phyloP scores from a whole-genome alignment of 352 stramenopile species.

The Nothophytophthora sp. region DNA sequence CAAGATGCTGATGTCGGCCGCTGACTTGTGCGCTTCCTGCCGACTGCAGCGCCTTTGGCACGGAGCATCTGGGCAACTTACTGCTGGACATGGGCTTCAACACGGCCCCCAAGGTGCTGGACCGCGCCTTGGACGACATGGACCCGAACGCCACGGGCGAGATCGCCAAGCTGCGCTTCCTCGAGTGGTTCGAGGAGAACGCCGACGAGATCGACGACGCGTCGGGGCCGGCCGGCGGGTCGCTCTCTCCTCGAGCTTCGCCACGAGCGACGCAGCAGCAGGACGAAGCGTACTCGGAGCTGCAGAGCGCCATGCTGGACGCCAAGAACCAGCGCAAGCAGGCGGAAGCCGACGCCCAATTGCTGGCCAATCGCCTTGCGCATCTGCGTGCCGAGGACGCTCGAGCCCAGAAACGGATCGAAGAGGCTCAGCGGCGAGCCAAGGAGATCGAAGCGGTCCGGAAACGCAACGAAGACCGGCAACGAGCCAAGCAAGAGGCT shows the following conservation, averaged over 20 bases:
- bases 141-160: slow-evolving; percentile 67
- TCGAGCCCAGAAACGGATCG: slow-evolving; percentile 60
- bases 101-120: slow-evolving; percentile 43
- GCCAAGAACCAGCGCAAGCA: slow-evolving; percentile 60
- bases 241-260: too few species aligned
- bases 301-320: slow-evolving; percentile 68
- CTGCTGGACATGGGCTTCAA: slow-evolving; percentile 80
- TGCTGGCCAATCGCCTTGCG: slow-evolving; percentile 64
- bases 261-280: slow-evolving; percentile 18
- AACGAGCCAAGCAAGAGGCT: slow-evolving; percentile 49
- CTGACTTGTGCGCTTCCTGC: background rate
- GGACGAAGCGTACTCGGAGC: slow-evolving; percentile 32
- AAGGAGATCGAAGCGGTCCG: slow-evolving; percentile 63
- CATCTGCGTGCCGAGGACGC: slow-evolving; percentile 64
- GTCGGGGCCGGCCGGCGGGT: too few species aligned
- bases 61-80: slow-evolving; percentile 57
- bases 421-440: slow-evolving; percentile 62
- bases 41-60: slow-evolving; percentile 51
- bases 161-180: slow-evolving; percentile 65
- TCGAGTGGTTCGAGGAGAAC: slow-evolving; percentile 77
- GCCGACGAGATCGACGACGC: slow-evolving; percentile 57
- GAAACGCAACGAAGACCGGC: slow-evolving; percentile 55
- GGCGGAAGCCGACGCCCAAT: slow-evolving; percentile 51
- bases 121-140: slow-evolving; percentile 68
- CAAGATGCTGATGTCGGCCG: background rate